Conservation (phyloP, 2,329 filamentous ascomycete genomes). For the Monosporascus sp. region DNA sequence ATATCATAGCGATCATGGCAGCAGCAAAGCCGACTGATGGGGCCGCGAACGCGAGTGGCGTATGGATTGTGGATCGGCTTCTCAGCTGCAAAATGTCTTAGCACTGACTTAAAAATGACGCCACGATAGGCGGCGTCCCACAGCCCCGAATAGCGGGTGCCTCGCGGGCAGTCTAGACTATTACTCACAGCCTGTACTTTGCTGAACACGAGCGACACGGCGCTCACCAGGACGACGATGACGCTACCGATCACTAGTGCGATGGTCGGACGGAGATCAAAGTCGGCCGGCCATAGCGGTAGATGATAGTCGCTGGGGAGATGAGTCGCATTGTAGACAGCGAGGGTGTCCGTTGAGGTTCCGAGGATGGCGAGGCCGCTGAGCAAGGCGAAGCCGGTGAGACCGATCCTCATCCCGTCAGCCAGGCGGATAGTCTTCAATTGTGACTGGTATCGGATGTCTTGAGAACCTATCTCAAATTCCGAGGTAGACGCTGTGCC, state of each 20-base stretch:
- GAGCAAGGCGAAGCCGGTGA: conserved; percentile 46
- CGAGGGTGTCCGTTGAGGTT: conserved; percentile 48
- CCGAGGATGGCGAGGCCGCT: conserved; percentile 49
- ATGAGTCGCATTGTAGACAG: conserved; percentile 51
- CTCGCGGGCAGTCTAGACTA: not conserved
- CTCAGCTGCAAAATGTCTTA: conserved; percentile 31
- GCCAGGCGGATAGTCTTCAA: conserved; percentile 30
- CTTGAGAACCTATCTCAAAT: conserved; percentile 42
- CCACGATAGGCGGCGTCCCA: too few species aligned
- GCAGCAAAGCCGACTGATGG: conserved; percentile 39
- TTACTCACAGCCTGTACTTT: conserved; percentile 46
- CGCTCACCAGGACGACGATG: conserved; percentile 44
- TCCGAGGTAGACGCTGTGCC: conserved; percentile 38
- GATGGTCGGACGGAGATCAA: conserved; percentile 52
- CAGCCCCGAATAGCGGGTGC: too few species aligned
- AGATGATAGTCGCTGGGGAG: conserved; percentile 42
- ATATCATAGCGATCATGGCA: conserved; percentile 47
- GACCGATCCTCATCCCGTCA: conserved; percentile 40
- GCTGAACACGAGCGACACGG: conserved; percentile 42
- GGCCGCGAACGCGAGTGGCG: conserved; percentile 31
- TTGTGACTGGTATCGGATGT: conserved; percentile 34
- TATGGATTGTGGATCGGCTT: conserved; percentile 28
- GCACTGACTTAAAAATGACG: not conserved
- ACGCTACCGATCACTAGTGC: conserved; percentile 48
- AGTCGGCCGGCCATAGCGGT: conserved; percentile 52